These are phyloP conservation scores for Trichoderma polysporum DNA, from an alignment of 2,329 filamentous ascomycete genomes.

Conservation along the genomic window DNA sequence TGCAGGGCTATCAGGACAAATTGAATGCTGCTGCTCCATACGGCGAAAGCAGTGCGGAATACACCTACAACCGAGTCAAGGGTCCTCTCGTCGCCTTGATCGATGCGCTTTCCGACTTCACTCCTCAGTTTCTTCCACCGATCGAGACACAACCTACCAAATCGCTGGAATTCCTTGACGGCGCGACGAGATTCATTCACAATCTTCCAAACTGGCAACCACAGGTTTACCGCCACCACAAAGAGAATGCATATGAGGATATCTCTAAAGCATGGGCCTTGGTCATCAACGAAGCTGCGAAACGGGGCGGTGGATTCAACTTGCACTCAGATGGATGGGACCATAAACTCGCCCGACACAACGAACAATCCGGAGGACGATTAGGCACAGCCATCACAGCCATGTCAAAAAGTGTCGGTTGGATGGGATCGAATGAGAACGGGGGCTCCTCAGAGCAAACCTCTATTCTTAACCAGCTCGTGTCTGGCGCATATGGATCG, in stretches of 20 bases:
- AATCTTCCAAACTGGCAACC: conserved; percentile 87
- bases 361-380: conserved; percentile 79
- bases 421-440: conserved; percentile 59
- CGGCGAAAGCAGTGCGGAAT: conserved; percentile 82
- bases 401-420: conserved; percentile 71
- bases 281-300: conserved; percentile 86
- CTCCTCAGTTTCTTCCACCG: conserved; percentile 90
- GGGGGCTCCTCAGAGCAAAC: conserved; percentile 43
- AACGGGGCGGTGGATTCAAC: conserved; percentile 86
- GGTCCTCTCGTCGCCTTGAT: conserved; percentile 77
- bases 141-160: conserved; percentile 80
- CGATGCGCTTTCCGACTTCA: conserved; percentile 90
- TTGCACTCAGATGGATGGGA: conserved; percentile 92
- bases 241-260: conserved; percentile 94
- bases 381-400: conserved; percentile 78
- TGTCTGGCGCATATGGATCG: conserved; percentile 59
- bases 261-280: conserved; percentile 90
- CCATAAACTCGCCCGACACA: conserved; percentile 80
- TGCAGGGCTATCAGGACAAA: conserved; percentile 76
- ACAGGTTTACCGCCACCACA: conserved; percentile 84
- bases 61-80: conserved; percentile 90
- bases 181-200: conserved; percentile 87
- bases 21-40: conserved; percentile 82
- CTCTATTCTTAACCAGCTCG: conserved; percentile 62
- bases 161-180: conserved; percentile 84